Base-by-base conservation (phyloP, 2,329 filamentous ascomycete genomes). In the Ophiosphaerella narmari region DNA sequence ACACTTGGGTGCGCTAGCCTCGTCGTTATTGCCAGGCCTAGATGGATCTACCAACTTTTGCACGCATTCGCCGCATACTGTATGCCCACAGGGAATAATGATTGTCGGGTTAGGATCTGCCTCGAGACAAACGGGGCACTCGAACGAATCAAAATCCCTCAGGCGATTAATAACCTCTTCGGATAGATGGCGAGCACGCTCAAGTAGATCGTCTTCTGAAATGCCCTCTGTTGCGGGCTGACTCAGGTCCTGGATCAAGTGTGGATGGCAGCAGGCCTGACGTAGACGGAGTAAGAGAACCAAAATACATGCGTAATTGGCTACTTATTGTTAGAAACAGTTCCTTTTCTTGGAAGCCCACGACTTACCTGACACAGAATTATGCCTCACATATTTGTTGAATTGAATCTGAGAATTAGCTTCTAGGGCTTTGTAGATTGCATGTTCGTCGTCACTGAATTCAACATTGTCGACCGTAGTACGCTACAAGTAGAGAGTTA, bases 101-200 rank as follows among this genome's bases (percentile, higher is more conserved):
- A 96, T 89, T 3, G 83, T 83, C 0, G 90, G 89, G 54, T 92
- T 91, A 12, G 82, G 79, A 6, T 87, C 84, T 2, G 80, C 85
- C 63, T 96, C 91, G 50, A 89, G 86, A 69, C 91, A 96, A 16
- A 94, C 86, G 0, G 89, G 89, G 64, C 91, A 96, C 67, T 92
- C 87, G 42, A 93, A 90, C 2, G 67, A 81, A 1, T 85, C 78
- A 5, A 77, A 74, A 11, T 77, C 74, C 55, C 78, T 88, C 66
- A 94, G 80, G 6, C 90, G 84, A n/a, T 77, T 66, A 14, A 95
- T 79, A 11, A 90, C 88, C 2, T 83, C 77, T 0, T 71, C 59
- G 5, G 77, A 70, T 9, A 96, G 76, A 16, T 77, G 68, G 61
- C 82, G 82, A 1, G 90, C 89, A 16, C 90, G 79, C 2, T 80